phyloP scores from a whole-genome alignment of 2,329 filamentous ascomycete species.

The Alternaria infectoria region DNA sequence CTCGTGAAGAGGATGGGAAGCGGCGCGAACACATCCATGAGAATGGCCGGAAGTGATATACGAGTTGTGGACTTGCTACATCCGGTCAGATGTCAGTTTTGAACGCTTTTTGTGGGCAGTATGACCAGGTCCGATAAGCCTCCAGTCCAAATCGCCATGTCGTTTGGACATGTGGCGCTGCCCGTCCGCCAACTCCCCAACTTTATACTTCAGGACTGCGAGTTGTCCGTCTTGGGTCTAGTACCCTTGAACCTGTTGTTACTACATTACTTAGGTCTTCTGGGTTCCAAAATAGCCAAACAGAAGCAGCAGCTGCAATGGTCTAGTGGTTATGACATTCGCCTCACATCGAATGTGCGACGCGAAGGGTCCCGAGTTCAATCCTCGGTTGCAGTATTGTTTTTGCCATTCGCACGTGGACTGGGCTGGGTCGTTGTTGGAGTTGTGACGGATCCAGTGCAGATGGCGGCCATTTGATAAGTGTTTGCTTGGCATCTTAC shows the following conservation, averaged over 20 bases:
- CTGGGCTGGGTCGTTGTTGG: not conserved
- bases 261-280: not conserved
- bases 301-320: not conserved
- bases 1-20: not conserved
- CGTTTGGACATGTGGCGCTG: not conserved
- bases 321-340: constrained; percentile 10
- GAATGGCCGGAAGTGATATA: not conserved
- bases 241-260: not conserved
- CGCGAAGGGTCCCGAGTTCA: constrained; percentile 6
- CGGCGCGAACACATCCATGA: not conserved
- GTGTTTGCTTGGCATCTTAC: not conserved
- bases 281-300: not conserved
- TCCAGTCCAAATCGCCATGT: not conserved
- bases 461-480: not conserved
- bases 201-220: not conserved
- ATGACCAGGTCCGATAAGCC: not conserved
- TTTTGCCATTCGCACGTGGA: not conserved
- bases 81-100: not conserved
- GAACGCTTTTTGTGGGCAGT: not conserved
- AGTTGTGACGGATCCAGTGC: not conserved
- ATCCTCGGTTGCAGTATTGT: constrained; percentile 6
- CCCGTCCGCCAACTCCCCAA: not conserved
- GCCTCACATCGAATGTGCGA: not conserved
- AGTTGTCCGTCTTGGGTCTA: not conserved
- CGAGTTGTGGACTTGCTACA: not conserved